Base-by-base conservation (phyloP, 2,329 filamentous ascomycete genomes). In the Plectosphaerella plurivora region DNA sequence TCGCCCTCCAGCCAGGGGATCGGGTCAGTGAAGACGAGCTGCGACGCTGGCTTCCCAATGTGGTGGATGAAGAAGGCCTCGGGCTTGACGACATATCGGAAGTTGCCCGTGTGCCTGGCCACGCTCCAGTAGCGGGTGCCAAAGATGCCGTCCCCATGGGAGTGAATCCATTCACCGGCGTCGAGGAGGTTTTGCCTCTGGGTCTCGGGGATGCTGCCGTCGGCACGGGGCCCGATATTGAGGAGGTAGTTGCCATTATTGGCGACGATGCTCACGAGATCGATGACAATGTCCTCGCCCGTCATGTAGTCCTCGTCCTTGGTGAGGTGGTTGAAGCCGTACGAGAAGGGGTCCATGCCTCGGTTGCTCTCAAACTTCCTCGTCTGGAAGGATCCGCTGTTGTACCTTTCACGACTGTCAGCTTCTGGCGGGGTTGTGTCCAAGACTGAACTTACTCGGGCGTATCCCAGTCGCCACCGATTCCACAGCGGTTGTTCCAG, bases 311-410 rank as follows among this genome's bases (percentile, higher is more conserved):
- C 68, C 1, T 58, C 61, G 2, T 65, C 59, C 0, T 74, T 69
- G 0, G 80, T 85, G 1, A 78, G 79, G 7, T 74, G 68, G 60
- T 85, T 84, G 65, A 78, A 84, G 3, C 81, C 81, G 57, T 84
- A 84, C 55, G 69, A 74, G 59, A 72, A 83, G 0, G 81, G 81
- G 57, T 84, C 81, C 77, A 85, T 80, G 37, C 81, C 81, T 42
- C 72, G 71, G 63, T 77, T 84, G 41, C 68, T 76, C 64, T 84
- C 82, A 81, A 81, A 85, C 63, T 84, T 84, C 25, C 78, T 49
- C 3, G 73, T 70, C 3, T 69, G 65, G 60, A 77, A 81, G 8
- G 69, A 71, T 25, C 69, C 67, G 60, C 42, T 20, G 18, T 6
- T 20, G 42, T 45, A 45, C 42, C 42, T 45, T 18, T 16, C 7